Evolutionary conservation across 768 basidiomycete species (phyloP).

Genomic region (Boletus subcaerulescens): DNA sequence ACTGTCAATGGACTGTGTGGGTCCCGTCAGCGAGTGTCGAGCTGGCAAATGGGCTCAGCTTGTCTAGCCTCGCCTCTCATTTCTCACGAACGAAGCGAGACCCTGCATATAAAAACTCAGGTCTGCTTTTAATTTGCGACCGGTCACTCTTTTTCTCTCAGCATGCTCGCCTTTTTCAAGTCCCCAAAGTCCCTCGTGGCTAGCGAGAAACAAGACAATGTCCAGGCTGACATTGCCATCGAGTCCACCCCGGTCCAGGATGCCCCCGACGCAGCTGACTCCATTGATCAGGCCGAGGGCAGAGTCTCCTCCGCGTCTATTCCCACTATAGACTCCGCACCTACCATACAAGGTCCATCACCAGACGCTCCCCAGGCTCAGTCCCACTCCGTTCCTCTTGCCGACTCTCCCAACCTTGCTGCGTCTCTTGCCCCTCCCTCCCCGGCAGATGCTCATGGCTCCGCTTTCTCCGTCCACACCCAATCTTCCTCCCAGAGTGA

Average conservation of each 20-base stretch:
- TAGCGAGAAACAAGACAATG: neutral
- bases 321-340: conserved; percentile 22
- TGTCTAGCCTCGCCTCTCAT: neutral
- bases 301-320: conserved; percentile 21
- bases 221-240: conserved; percentile 2
- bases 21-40: neutral
- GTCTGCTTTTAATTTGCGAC: conserved; percentile 2
- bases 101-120: conserved; percentile 27
- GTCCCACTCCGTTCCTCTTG: conserved; percentile 3
- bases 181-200: neutral
- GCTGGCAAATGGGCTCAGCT: neutral
- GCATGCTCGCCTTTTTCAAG: conserved; percentile 30
- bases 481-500: conserved; percentile 18
- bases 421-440: conserved; percentile 22
- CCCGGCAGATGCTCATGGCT: neutral
- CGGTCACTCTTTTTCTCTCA: neutral
- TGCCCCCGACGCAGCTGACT: neutral
- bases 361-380: conserved; percentile 3
- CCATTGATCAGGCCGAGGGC: neutral
- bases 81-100: conserved; percentile 31
- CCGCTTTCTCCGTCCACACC: conserved; percentile 8
- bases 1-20: neutral
- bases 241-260: conserved; percentile 1
- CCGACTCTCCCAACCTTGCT: conserved; percentile 18
- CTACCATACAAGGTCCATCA: conserved; percentile 20